A percentile compares a stretch with the other conserved stretches of the same genome.
phyloP scores from a whole-genome alignment of 257 asterid species.

The Solanum lignicaule region DNA sequence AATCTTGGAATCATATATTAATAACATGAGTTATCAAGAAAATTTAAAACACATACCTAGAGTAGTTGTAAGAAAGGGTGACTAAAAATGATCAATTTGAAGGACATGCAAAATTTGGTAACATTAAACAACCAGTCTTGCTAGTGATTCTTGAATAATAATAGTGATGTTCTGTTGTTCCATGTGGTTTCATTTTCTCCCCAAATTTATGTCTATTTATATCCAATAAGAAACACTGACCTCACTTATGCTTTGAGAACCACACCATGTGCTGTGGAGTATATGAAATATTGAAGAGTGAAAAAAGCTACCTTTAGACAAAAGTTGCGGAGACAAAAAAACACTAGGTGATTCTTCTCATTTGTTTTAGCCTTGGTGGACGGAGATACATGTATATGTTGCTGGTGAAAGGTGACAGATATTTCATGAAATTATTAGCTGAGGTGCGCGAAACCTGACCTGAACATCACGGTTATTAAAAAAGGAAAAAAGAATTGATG shows the following conservation, averaged over 20 bases:
- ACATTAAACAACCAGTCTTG: conserved; percentile 1
- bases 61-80: neutral
- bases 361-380: neutral
- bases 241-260: conserved; percentile 25
- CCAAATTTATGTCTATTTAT: conserved; percentile 3
- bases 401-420: neutral
- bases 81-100: neutral
- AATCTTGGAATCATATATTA: neutral
- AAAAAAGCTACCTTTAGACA: conserved; percentile 33
- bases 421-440: accelerated
- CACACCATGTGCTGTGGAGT: conserved; percentile 41
- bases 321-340: neutral
- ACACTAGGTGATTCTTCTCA: too few relatives aligned
- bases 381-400: neutral
- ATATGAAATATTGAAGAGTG: conserved; percentile 20
- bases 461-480: neutral
- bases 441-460: accelerated
- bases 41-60: neutral
- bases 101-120: conserved; percentile 24
- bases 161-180: neutral
- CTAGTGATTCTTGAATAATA: conserved; percentile 24
- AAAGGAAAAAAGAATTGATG: conserved; percentile 12
- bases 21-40: neutral
- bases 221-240: conserved; percentile 13
- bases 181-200: conserved; percentile 11